Evolutionary conservation across 768 basidiomycete genomes (phyloP).

Genomic region (Lyophyllum atratum): DNA sequence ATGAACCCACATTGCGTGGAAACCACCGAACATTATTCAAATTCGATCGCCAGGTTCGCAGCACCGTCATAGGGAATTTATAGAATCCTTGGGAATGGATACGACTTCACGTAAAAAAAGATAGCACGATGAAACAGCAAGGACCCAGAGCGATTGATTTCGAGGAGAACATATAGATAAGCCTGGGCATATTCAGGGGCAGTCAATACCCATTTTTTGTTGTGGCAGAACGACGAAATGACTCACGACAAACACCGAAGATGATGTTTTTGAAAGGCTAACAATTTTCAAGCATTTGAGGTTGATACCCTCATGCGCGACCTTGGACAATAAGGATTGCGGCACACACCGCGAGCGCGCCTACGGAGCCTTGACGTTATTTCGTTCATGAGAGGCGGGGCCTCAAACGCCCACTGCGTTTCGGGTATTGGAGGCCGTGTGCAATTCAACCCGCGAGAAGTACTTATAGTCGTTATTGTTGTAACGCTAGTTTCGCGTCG

Average conservation of each 20-base stretch:
- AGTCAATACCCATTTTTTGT: neutral
- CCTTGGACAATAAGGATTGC: slow-evolving; percentile 1
- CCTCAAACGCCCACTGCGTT: neutral
- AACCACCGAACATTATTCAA: neutral
- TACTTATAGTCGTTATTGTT: neutral
- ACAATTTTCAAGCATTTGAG: neutral
- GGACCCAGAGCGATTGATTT: neutral
- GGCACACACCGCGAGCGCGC: neutral
- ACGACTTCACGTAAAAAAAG: neutral
- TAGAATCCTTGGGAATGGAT: neutral
- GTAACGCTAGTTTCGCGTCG: no score
- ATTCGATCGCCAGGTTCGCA: neutral
- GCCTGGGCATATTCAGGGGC: neutral
- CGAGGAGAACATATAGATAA: neutral
- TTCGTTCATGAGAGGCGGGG: neutral
- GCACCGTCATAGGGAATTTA: neutral
- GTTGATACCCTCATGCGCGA: neutral
- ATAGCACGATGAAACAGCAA: neutral
- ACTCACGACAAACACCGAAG: neutral
- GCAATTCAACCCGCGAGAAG: neutral
- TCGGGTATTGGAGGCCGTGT: neutral
- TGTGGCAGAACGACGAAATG: neutral
- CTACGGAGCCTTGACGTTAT: neutral
- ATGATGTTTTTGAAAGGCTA: neutral
- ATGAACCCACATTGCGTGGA: neutral